phyloP scores from a whole-genome alignment of 176 grass and related monocot genomes.

The Canna indica region DNA sequence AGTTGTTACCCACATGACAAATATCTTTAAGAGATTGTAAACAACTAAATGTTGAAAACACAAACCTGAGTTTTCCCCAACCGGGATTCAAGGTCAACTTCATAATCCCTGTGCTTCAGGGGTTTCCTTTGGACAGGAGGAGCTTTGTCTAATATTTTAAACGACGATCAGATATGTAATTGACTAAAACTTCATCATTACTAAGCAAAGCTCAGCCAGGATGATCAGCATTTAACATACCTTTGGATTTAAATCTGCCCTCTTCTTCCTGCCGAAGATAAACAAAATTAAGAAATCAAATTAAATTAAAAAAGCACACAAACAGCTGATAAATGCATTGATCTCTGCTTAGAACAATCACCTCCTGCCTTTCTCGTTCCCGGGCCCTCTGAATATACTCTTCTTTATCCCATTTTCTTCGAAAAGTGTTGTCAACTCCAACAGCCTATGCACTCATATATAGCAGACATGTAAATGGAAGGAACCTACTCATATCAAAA shows the following conservation, averaged over 20 bases:
- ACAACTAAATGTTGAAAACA: background rate
- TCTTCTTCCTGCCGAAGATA: slow-evolving; percentile 26
- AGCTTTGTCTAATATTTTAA: slow-evolving; percentile 42
- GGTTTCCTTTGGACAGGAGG: slow-evolving; percentile 91
- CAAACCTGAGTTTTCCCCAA: slow-evolving; percentile 95
- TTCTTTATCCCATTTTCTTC: slow-evolving; percentile 89
- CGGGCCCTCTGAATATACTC: slow-evolving; percentile 80
- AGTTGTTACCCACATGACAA: too few relatives aligned
- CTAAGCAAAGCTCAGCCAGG: background rate
- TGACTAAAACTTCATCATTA: background rate
- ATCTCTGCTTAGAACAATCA: background rate
- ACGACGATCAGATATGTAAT: background rate
- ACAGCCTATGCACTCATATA: slow-evolving; percentile 40
- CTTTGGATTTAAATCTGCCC: slow-evolving; percentile 59
- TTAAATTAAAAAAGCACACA: background rate
- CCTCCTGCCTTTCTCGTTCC: slow-evolving; percentile 70
- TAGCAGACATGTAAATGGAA: background rate
- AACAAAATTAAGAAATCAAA: slow-evolving; percentile 11
- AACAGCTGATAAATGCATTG: background rate
- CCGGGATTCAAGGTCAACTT: slow-evolving; percentile 93
- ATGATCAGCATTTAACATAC: slow-evolving; percentile 20
- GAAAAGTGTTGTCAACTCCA: slow-evolving; percentile 78
- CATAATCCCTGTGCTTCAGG: slow-evolving; percentile 95
- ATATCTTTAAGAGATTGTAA: background rate
- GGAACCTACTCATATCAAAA: background rate